Evolutionary conservation across 108 stramenopile species (phyloP), one percentile per base, ranked within the genome.

Genomic region (Fragilaria crotonensis): DNA sequence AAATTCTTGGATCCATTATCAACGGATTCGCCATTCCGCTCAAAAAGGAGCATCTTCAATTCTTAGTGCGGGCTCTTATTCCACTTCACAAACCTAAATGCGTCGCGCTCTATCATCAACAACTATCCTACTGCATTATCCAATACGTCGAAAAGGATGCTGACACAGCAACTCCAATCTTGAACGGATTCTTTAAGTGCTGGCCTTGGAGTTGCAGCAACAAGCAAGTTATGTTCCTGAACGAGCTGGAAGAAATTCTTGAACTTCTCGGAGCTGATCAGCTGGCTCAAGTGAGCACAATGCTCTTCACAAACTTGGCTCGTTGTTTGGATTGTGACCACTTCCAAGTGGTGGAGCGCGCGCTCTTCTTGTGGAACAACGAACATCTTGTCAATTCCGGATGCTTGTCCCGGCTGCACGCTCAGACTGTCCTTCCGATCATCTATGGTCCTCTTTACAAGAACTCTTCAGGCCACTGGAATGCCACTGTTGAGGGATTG

Each of bases 61-160:
- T 99, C 67, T 82, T 98, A 26, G 78, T 92, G 31, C 71, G 92
- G 41, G 97, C 97, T 2, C 75, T 99, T 45, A 95, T 99, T 44
- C 99, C 99, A 0, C 78, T 99, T 19, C 97, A 98, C 89, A 98
- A 97, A 61, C 97, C 99, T 33, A 94, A 93, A 62, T 93, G 93
- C 62, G 92, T 99, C n/a, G 76, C 83, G 14, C 62, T 96, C 21
- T 99, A 99, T 65, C 99, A 99, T 59, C 97, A 98, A 72, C 99
- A 99, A 64, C 84, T 99, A 25, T 96, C 95, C 27, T 99, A 98
- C 75, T 99, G 99, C 75, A 91, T 99, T 68, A 94, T 96, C 62
- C 99, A 99, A 73, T 99, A 97, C 71, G 95, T 98, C 22, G 99
- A 98, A 73, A 99, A 99, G 78, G 99, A 99, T 78, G 90, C 96